These are phyloP conservation scores for Suhomyces sp. DNA, from an alignment of 805 yeast genomes.

Conservation along the genomic window DNA sequence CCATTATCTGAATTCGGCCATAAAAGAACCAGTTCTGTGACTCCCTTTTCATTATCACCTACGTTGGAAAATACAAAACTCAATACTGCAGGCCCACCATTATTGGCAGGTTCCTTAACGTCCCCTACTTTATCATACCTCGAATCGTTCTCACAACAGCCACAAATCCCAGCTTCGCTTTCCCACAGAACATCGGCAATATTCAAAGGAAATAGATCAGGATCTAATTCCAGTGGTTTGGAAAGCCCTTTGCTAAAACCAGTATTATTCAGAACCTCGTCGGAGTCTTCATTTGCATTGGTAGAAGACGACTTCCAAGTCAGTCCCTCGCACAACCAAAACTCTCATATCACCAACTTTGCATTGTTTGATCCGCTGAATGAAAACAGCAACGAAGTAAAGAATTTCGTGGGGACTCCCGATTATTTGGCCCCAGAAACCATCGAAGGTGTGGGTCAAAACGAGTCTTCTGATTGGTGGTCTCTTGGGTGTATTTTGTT, in stretches of 20 bases:
- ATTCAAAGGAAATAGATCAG: slow-evolving; percentile 13
- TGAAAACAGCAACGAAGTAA: slow-evolving; percentile 41
- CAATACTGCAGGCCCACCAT: slow-evolving; percentile 6
- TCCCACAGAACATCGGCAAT: slow-evolving; percentile 8
- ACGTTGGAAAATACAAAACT: slow-evolving; percentile 27
- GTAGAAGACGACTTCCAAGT: slow-evolving; percentile 48
- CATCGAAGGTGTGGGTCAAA: slow-evolving; percentile 78
- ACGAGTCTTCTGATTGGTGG: slow-evolving; percentile 97
- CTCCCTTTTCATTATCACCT: slow-evolving; percentile 45
- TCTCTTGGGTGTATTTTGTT: slow-evolving; percentile 93
- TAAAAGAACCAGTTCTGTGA: slow-evolving; percentile 39
- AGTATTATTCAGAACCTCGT: slow-evolving; percentile 44
- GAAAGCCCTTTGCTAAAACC: slow-evolving; percentile 53
- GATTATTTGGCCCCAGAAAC: slow-evolving; percentile 98
- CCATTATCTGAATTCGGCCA: slow-evolving; percentile 25
- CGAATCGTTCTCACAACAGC: slow-evolving; percentile 10
- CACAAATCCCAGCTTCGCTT: slow-evolving; percentile 5
- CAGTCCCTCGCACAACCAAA: slow-evolving; percentile 22
- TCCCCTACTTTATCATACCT: slow-evolving; percentile 15
- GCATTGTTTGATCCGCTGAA: slow-evolving; percentile 76
- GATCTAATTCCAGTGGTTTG: slow-evolving; percentile 40
- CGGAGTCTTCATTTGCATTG: slow-evolving; percentile 57
- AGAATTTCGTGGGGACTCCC: slow-evolving; percentile 92
- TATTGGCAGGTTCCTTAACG: slow-evolving; percentile 1
- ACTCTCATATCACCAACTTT: slow-evolving; percentile 30